These are phyloP conservation scores for Mortierella hygrophila DNA, from an alignment of 192 early-diverging fungal genomes.

Conservation along the genomic window DNA sequence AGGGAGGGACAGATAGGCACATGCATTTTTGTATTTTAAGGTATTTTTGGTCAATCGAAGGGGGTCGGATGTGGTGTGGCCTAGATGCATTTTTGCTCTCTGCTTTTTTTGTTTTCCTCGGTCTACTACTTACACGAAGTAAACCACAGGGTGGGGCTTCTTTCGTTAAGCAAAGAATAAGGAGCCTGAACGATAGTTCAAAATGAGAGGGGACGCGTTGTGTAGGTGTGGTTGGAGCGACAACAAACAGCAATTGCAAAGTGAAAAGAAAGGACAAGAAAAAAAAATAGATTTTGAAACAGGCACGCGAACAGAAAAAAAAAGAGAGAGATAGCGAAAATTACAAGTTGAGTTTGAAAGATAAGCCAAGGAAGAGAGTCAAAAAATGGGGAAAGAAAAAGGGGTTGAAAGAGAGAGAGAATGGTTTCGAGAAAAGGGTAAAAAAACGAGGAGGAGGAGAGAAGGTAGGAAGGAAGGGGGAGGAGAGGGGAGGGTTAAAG, in stretches of 20 bases:
- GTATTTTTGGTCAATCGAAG: not conserved
- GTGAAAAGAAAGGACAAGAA: not conserved
- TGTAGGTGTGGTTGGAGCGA: not conserved
- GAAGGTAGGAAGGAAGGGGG: not conserved
- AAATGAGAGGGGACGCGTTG: not conserved
- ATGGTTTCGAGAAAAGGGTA: constrained; percentile 1
- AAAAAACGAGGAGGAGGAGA: not conserved
- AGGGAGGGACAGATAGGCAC: not conserved
- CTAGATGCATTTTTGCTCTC: not conserved
- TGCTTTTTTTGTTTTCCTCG: not conserved
- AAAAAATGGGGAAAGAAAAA: not conserved
- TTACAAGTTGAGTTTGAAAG: not conserved
- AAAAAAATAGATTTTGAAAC: not conserved
- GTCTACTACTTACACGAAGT: not conserved
- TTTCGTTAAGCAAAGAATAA: not conserved
- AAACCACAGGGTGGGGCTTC: not conserved
- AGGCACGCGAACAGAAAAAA: not conserved
- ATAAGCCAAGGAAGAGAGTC: not conserved
- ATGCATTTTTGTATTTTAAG: not conserved
- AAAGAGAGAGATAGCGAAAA: not conserved
- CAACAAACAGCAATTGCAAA: not conserved
- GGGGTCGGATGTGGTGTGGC: not conserved
- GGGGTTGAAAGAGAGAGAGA: not conserved
- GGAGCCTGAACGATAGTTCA: not conserved
- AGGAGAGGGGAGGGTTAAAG: not conserved